Percentiles rank a stretch among this genome's conserved stretches.
Conservation (phyloP, 2,329 filamentous ascomycete genomes). For the Fusarium coffeatum region DNA sequence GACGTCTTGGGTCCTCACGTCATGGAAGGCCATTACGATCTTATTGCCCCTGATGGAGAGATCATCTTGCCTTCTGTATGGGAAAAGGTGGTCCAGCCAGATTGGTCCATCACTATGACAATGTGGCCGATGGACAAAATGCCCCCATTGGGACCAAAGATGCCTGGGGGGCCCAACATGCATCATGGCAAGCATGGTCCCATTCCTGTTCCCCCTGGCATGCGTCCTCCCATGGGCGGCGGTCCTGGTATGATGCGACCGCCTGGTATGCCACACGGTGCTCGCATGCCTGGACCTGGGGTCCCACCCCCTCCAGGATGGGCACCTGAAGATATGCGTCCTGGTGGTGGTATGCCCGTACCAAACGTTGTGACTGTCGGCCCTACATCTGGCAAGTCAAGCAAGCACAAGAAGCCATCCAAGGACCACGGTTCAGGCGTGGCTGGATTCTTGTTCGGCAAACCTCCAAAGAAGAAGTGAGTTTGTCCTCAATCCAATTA, state of each 20-base stretch:
- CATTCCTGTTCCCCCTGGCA: constrained; percentile 10
- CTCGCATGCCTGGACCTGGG: constrained; percentile 18
- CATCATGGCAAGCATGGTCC: constrained; percentile 30
- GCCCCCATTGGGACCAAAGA: constrained; percentile 44
- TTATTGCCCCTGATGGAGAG: constrained; percentile 81
- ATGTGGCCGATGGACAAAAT: constrained; percentile 69
- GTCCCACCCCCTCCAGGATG: constrained; percentile 41
- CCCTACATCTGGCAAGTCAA: constrained; percentile 28
- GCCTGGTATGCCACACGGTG: constrained; percentile 10
- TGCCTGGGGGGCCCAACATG: constrained; percentile 32
- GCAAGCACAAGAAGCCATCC: constrained; percentile 43
- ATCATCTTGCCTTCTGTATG: constrained; percentile 83
- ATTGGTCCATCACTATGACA: constrained; percentile 66
- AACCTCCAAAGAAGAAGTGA: constrained; percentile 50
- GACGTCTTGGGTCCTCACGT: constrained; percentile 82
- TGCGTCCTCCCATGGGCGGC: constrained; percentile 3
- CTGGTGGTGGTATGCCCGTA: not conserved
- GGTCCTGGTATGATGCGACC: constrained; percentile 24
- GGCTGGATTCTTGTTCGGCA: constrained; percentile 46
- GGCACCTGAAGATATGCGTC: constrained; percentile 15
- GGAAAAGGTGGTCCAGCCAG: constrained; percentile 84
- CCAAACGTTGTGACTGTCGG: constrained; percentile 43
- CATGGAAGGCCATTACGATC: constrained; percentile 81
- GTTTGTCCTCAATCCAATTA: not conserved
- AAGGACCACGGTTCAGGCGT: constrained; percentile 28